phyloP scores from a whole-genome alignment of 139 green algal genomes.

The Chlamydomonas sp. region DNA sequence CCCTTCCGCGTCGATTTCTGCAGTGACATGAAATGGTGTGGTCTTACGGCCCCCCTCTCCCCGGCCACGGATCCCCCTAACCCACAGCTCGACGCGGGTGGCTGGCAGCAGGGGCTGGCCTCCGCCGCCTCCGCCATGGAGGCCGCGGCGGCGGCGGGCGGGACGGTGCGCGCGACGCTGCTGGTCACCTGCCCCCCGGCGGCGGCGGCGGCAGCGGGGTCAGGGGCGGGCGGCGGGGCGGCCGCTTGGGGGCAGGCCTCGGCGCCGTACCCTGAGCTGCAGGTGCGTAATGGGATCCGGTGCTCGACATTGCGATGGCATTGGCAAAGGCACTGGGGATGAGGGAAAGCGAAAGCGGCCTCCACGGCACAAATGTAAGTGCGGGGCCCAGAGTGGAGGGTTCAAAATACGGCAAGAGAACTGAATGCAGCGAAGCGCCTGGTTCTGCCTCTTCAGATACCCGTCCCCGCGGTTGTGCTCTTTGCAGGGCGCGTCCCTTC shows the following conservation, averaged over 20 bases:
- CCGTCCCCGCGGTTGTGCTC: background rate
- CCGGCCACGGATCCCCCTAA: background rate
- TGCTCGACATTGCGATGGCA: background rate
- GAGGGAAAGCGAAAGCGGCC: too few species aligned
- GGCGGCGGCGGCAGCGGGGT: too few species aligned
- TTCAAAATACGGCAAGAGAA: too few species aligned
- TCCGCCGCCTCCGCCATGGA: background rate
- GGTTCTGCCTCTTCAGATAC: too few species aligned
- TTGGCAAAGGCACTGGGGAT: too few species aligned
- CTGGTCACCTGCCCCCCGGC: constrained; percentile 13
- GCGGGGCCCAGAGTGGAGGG: too few species aligned
- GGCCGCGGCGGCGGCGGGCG: background rate
- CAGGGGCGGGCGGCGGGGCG: background rate
- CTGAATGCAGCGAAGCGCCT: too few species aligned
- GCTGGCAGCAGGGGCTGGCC: constrained; percentile 13
- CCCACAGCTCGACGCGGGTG: background rate
- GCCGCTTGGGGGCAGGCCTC: constrained; percentile 2
- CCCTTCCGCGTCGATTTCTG: too few species aligned
- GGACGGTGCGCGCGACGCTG: background rate
- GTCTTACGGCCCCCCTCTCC: background rate
- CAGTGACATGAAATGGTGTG: too few species aligned
- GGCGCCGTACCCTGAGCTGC: constrained; percentile 25
- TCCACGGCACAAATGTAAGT: too few species aligned
- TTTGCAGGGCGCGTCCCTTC: constrained; percentile 17
- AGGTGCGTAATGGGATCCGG: background rate